phyloP scores from a whole-genome alignment of 2,329 filamentous ascomycete species.

The Hypomyces rosellus region DNA sequence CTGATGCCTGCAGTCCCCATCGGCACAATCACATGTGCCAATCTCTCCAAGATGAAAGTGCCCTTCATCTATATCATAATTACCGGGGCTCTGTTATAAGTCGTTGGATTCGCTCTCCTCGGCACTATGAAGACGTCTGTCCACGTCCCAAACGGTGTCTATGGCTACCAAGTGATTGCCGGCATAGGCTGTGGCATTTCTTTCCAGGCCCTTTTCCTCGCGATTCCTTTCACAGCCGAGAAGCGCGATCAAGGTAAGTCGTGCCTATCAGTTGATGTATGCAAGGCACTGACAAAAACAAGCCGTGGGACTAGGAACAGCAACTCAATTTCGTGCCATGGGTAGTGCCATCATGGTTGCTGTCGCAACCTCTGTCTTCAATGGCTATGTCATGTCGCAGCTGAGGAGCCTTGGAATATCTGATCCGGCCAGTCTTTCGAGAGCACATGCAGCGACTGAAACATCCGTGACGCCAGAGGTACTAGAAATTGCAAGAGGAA shows the following conservation, averaged over 20 bases:
- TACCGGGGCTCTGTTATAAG: not conserved
- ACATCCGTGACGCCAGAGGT: too few relatives aligned
- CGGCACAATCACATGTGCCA: constrained; percentile 1
- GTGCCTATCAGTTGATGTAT: too few relatives aligned
- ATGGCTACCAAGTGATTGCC: constrained; percentile 3
- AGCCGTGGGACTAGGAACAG: not conserved
- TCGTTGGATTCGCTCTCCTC: not conserved
- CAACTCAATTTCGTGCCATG: constrained; percentile 1
- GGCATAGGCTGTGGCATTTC: constrained; percentile 4
- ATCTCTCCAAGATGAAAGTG: not conserved
- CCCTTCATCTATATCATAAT: not conserved
- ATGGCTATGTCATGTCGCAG: not conserved
- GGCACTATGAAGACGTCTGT: not conserved
- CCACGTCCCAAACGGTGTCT: not conserved
- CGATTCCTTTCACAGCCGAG: not conserved
- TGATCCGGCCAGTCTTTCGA: too few relatives aligned
- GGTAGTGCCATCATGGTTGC: constrained; percentile 2
- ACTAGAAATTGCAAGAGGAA: too few relatives aligned
- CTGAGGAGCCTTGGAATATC: not conserved
- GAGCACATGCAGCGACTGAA: too few relatives aligned
- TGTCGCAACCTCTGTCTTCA: not conserved
- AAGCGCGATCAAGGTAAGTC: not conserved
- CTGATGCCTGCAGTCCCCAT: too few relatives aligned
- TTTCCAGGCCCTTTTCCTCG: not conserved
- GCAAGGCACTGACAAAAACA: too few relatives aligned